Conservation (phyloP, 2,329 filamentous ascomycete genomes). For the Celoporthe dispersa region DNA sequence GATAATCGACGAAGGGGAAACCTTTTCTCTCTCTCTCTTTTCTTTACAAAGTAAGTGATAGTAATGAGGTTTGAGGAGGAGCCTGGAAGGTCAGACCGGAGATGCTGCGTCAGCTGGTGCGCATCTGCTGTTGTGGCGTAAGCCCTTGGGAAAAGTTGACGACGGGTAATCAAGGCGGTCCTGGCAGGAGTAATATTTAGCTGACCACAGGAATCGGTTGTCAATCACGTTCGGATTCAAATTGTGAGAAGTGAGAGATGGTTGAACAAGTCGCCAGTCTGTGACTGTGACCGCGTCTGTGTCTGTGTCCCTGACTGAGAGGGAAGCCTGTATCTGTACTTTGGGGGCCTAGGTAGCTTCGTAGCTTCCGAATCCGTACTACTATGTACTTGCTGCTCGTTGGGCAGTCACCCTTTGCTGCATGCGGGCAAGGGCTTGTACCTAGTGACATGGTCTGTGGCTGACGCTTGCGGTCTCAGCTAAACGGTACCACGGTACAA, state of each 20-base stretch:
- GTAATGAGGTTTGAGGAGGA: neutral
- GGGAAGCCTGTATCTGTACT: constrained; percentile 11
- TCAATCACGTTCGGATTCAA: neutral
- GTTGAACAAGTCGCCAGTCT: constrained; percentile 1
- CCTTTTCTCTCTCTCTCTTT: neutral
- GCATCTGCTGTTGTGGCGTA: neutral
- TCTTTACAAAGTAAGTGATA: neutral
- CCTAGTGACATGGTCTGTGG: constrained; percentile 1
- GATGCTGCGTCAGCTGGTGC: constrained; percentile 5
- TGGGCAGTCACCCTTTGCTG: constrained; percentile 20
- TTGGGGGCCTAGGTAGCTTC: neutral
- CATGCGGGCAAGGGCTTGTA: constrained; percentile 13
- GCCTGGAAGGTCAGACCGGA: neutral
- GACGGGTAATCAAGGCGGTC: neutral
- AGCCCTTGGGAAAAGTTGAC: constrained; percentile 8
- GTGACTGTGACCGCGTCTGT: neutral
- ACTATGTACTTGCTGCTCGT: constrained; percentile 21
- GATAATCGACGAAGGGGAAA: neutral
- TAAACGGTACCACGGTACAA: neutral
- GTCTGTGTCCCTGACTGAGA: neutral
- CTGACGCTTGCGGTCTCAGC: constrained; percentile 12
- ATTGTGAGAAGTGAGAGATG: no score
- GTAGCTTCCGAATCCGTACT: constrained; percentile 7
- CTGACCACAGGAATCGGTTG: neutral
- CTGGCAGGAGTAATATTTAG: neutral